Conservation (phyloP, 2,329 filamentous ascomycete species). For the Lachnellula suecica region DNA sequence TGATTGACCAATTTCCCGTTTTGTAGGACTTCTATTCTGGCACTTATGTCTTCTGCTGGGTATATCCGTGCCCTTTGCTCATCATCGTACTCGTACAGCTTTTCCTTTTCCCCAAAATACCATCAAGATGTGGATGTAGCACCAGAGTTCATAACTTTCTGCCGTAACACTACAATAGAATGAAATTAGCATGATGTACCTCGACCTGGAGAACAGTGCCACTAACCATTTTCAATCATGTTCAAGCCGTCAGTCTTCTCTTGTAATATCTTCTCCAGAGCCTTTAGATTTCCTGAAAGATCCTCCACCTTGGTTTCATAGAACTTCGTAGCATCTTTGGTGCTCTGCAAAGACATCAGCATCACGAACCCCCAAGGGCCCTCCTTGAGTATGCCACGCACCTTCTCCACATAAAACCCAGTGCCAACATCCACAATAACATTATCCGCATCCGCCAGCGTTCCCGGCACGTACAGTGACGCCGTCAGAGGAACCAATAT, state of each 20-base stretch:
- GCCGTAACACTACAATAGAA: conserved; percentile 44
- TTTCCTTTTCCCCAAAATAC: background rate
- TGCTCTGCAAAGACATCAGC: conserved; percentile 38
- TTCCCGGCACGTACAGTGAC: conserved; percentile 89
- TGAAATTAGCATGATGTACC: conserved; percentile 10
- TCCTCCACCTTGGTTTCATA: conserved; percentile 69
- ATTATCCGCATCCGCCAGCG: conserved; percentile 68
- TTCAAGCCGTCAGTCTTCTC: conserved; percentile 82
- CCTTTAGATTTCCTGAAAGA: conserved; percentile 61
- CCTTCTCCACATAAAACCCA: conserved; percentile 94
- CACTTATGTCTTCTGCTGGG: background rate
- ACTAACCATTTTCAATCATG: conserved; percentile 81
- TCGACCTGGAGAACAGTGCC: conserved; percentile 4
- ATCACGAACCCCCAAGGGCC: no score
- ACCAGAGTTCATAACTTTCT: conserved; percentile 49
- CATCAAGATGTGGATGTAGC: conserved; percentile 33
- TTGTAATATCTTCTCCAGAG: conserved; percentile 67
- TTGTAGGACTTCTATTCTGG: background rate
- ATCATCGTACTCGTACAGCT: background rate
- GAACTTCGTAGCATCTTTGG: conserved; percentile 62
- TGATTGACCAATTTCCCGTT: background rate
- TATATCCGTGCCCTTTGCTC: conserved; percentile 1
- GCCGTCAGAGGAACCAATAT: conserved; percentile 94
- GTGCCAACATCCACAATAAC: conserved; percentile 93
- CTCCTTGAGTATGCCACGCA: no score